A percentile compares a stretch with the other conserved stretches of the same genome.
These are phyloP conservation scores for Penicillium sp. DNA, from an alignment of 2,329 filamentous ascomycete genomes.

Conservation along the genomic window DNA sequence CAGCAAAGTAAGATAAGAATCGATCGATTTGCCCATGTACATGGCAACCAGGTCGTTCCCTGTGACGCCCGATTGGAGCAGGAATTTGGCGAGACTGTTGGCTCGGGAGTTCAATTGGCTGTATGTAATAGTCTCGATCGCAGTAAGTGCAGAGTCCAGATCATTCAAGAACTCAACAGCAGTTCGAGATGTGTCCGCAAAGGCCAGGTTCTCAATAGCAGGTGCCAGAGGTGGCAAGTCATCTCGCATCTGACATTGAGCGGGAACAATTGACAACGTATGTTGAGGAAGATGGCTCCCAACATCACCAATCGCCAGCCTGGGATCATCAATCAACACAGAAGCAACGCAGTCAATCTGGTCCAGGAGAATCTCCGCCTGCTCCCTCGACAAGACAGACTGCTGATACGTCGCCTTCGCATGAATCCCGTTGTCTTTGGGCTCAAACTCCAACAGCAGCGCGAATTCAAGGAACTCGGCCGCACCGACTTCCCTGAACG, in stretches of 20 bases:
- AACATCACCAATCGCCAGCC: conserved; percentile 38
- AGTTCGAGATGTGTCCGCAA: conserved; percentile 51
- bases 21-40: conserved; percentile 73
- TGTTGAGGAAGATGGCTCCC: conserved; percentile 29
- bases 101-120: conserved; percentile 62
- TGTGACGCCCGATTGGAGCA: conserved; percentile 52
- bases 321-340: conserved; percentile 44
- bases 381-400: conserved; percentile 55
- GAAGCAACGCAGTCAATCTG: conserved; percentile 63
- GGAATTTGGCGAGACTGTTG: conserved; percentile 63
- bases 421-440: conserved; percentile 51
- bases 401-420: conserved; percentile 59
- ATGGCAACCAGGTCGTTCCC: conserved; percentile 68
- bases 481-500: conserved; percentile 60
- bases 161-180: conserved; percentile 62
- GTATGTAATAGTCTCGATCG: conserved; percentile 61
- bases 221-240: conserved; percentile 51
- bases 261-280: conserved; percentile 56
- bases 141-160: conserved; percentile 21
- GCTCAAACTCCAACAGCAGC: conserved; percentile 75
- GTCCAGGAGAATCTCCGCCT: conserved; percentile 59
- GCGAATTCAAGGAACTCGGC: conserved; percentile 75
- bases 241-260: conserved; percentile 34
- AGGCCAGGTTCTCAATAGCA: conserved; percentile 59
- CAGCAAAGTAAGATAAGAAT: conserved; percentile 73